These are phyloP conservation scores for Nannochloris sp. DNA, from an alignment of 139 green algal species.

Conservation along the genomic window DNA sequence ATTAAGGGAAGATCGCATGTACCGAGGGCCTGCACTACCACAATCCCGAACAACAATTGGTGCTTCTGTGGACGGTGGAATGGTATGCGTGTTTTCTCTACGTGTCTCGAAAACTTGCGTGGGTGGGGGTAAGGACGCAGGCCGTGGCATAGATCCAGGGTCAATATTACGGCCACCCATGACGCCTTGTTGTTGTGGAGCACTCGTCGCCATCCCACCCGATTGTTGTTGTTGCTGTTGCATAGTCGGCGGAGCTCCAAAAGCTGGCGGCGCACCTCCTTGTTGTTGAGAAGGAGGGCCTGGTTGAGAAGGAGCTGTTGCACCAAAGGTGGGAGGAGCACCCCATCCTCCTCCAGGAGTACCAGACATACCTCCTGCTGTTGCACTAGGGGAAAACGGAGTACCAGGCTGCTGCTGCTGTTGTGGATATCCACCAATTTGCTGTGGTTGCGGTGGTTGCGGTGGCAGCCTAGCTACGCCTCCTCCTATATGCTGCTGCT, in stretches of 20 bases:
- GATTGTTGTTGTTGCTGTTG: neutral
- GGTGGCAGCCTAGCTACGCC: neutral
- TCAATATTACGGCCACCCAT: slow-evolving; percentile 2
- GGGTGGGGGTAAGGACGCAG: neutral
- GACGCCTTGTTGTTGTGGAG: neutral
- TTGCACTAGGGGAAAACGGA: neutral
- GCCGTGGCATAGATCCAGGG: neutral
- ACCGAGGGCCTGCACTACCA: slow-evolving; percentile 62
- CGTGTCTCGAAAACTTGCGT: slow-evolving; percentile 65
- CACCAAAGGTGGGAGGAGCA: neutral
- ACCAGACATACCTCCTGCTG: too few relatives aligned
- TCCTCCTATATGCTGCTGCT: too few relatives aligned
- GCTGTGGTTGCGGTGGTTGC: neutral
- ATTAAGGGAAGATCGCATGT: slow-evolving; percentile 78
- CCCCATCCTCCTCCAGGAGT: too few relatives aligned
- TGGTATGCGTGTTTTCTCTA: slow-evolving; percentile 15
- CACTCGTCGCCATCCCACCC: too few relatives aligned
- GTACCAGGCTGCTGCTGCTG: neutral
- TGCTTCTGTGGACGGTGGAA: slow-evolving; percentile 29
- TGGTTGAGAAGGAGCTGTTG: neutral
- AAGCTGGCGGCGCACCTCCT: neutral
- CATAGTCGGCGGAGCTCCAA: neutral
- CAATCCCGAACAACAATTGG: slow-evolving; percentile 56
- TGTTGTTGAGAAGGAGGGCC: neutral
- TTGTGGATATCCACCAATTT: neutral